phyloP scores from a whole-genome alignment of 352 stramenopile genomes.

The Phytopythium litorale region DNA sequence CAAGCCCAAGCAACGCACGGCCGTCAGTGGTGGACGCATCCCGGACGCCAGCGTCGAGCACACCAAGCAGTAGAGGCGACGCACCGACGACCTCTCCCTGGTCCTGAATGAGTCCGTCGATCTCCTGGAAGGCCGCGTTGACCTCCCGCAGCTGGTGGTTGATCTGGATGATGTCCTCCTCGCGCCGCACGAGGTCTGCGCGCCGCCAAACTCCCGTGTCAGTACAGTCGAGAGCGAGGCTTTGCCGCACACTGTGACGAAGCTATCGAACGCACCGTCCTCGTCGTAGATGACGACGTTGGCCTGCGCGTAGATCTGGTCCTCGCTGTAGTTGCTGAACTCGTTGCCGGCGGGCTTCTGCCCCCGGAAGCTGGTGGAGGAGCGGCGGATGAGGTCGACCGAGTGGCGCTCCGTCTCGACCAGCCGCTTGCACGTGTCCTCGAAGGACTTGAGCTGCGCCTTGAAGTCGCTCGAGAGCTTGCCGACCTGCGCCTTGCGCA shows the following conservation, averaged over 20 bases:
- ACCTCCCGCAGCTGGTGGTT: conserved; percentile 85
- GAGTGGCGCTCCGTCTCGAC: conserved; percentile 69
- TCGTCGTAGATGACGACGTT: conserved; percentile 84
- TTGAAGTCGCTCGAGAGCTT: conserved; percentile 88
- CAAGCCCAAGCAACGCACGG: neutral
- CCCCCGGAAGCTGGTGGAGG: conserved; percentile 63
- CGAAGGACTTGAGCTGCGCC: conserved; percentile 70
- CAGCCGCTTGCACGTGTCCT: conserved; percentile 65
- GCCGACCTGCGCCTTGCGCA: conserved; percentile 62
- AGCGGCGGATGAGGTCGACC: conserved; percentile 77
- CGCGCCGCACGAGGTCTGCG: conserved; percentile 67
- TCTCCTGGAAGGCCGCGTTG: conserved; percentile 82
- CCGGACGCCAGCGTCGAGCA: neutral
- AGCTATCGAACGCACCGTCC: conserved; percentile 39
- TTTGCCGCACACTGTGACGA: neutral
- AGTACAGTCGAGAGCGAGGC: too few relatives aligned
- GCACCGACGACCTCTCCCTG: conserved; percentile 69
- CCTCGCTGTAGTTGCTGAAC: conserved; percentile 82
- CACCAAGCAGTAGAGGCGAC: conserved; percentile 4
- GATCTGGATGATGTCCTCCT: conserved; percentile 88
- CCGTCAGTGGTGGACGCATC: neutral
- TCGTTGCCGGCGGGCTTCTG: conserved; percentile 25
- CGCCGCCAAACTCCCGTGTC: neutral
- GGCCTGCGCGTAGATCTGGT: conserved; percentile 86
- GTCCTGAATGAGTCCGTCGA: conserved; percentile 80